Base-by-base conservation (phyloP, 306 rosid species). In the Gynostemma pentaphyllum region DNA sequence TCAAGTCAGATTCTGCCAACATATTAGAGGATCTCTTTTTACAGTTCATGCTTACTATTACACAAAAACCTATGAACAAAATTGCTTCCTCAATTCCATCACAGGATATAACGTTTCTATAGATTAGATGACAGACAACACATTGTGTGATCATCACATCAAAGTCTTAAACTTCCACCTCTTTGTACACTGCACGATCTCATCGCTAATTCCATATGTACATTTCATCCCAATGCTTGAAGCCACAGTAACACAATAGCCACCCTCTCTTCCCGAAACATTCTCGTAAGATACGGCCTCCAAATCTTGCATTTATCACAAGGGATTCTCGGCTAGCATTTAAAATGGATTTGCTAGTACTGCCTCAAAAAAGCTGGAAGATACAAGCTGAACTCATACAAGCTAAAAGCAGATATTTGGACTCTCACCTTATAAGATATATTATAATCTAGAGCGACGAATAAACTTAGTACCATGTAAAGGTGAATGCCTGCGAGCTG, bases 401-500 rank as follows among this genome's bases (percentile, higher is more conserved):
- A 63, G 54, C 40, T 5, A 27, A 44, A 26, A 63, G 5, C 68
- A 9, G 9, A 47, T 15, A 50, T 67, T 36, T 27, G 34, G 5
- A 47, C 45, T 16, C 32, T 26, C 44, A 40, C 10, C 61, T n/a
- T 10, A n/a, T 51, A 23, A 39, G 47, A 34, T 63, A 63, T 1
- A n/a, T 81, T 68, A 89, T 72, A 89, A 68, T 75, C 77, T 84
- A 23, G 95, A 89, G 57, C 97, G 87, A 64, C 91, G 89, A 3
- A 76, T 47, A 30, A 79, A 68, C 81, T 89, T 89, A 34, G 67
- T 72, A 14, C 80, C 80, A 53, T 62, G 74, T 59, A 73, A 75
- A 59, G 84, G 83, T 24, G 82, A 83, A 69, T 66, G 70, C 72
- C 72, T 74, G 5, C 79, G 80, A 61, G 82, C 83, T 64, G 96